Evolutionary conservation across 768 basidiomycete species (phyloP).

Genomic region (Boletus speciosus): DNA sequence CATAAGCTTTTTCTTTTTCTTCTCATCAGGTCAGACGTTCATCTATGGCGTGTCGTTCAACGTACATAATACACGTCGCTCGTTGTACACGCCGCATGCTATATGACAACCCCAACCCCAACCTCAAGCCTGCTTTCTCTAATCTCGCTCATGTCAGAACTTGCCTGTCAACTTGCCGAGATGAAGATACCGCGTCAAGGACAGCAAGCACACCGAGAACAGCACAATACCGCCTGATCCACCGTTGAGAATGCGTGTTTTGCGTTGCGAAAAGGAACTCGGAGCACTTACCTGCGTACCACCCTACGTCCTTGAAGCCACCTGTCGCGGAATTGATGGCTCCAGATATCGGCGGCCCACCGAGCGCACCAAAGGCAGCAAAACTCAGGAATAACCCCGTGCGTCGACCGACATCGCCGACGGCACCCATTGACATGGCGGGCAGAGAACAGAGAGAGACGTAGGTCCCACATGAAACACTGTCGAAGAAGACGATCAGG

Average conservation of each 20-base stretch:
- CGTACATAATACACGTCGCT: too few species aligned
- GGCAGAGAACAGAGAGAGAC: constrained; percentile 56
- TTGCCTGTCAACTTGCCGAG: constrained; percentile 40
- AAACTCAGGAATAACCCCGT: constrained; percentile 64
- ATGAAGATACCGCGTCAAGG: constrained; percentile 39
- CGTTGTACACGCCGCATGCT: too few species aligned
- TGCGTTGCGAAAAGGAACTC: neutral
- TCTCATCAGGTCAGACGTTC: too few species aligned
- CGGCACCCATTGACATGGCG: constrained; percentile 56
- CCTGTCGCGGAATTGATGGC: constrained; percentile 55
- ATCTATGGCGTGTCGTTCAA: too few species aligned
- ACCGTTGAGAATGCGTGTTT: neutral
- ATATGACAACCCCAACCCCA: too few species aligned
- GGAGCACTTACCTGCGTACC: constrained; percentile 39
- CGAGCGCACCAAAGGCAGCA: constrained; percentile 57
- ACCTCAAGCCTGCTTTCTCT: too few species aligned
- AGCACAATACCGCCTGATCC: constrained; percentile 37
- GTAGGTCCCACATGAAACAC: constrained; percentile 61
- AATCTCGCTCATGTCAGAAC: constrained; percentile 26
- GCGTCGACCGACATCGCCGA: constrained; percentile 60
- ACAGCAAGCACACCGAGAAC: constrained; percentile 40
- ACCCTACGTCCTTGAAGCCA: constrained; percentile 36
- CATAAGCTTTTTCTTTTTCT: too few species aligned
- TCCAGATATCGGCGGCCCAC: constrained; percentile 72
- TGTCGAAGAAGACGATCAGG: constrained; percentile 19